These are phyloP conservation scores for Hypoxylon sp. DNA, from an alignment of 2,329 filamentous ascomycete genomes.

Conservation along the genomic window DNA sequence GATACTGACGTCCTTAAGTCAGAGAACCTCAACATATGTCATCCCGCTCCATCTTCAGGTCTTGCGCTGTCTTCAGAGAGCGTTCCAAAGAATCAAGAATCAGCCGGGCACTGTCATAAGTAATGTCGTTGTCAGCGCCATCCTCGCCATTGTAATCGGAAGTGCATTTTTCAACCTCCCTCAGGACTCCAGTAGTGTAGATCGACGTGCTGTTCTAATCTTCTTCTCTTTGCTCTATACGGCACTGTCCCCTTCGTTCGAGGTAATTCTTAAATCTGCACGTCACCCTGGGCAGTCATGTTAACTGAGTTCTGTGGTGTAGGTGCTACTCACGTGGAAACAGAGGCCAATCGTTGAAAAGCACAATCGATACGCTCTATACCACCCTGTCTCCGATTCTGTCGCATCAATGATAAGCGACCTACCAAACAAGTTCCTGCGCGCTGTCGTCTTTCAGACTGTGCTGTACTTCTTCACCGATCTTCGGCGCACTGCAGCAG, in stretches of 20 bases:
- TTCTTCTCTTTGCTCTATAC: constrained; percentile 91
- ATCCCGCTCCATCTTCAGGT: constrained; percentile 10
- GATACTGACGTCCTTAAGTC: no score
- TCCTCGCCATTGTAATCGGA: constrained; percentile 81
- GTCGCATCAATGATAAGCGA: constrained; percentile 87
- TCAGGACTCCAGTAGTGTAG: constrained; percentile 77
- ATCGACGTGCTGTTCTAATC: constrained; percentile 80
- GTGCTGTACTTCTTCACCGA: constrained; percentile 89
- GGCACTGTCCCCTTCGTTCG: constrained; percentile 82
- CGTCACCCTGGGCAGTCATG: no score
- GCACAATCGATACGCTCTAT: constrained; percentile 86
- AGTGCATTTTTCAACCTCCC: constrained; percentile 84
- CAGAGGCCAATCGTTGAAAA: constrained; percentile 94
- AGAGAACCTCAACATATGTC: neutral
- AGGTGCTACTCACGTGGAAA: constrained; percentile 85
- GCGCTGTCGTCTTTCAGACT: constrained; percentile 74
- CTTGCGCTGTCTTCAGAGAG: constrained; percentile 10
- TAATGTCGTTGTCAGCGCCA: constrained; percentile 77
- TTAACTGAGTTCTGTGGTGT: neutral
- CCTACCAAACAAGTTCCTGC: constrained; percentile 81
- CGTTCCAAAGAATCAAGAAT: constrained; percentile 1
- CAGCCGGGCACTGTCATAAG: neutral
- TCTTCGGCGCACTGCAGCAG: constrained; percentile 76
- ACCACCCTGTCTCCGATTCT: constrained; percentile 89
- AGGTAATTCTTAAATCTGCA: constrained; percentile 57